Conservation (phyloP, 2,329 filamentous ascomycete genomes). For the Colletotrichum cuscutae region DNA sequence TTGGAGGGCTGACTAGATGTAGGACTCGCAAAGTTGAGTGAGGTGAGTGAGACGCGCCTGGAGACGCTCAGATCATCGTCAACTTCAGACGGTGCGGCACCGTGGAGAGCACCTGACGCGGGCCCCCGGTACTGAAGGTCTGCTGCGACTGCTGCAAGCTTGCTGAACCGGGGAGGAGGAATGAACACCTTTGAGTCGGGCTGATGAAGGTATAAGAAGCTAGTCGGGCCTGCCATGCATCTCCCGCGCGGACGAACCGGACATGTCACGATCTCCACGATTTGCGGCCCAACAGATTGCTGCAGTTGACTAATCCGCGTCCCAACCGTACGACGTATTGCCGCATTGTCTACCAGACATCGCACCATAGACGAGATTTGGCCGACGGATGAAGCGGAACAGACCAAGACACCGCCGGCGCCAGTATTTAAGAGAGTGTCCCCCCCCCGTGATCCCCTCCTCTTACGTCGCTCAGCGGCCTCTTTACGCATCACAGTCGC, state of each 20-base stretch:
- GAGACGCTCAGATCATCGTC: slow-evolving; percentile 2
- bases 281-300: neutral
- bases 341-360: neutral
- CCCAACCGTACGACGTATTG: neutral
- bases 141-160: neutral
- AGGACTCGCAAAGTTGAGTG: neutral
- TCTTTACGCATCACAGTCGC: neutral
- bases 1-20: neutral
- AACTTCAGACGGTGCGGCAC: neutral
- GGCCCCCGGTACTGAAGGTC: neutral
- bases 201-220: neutral
- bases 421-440: neutral
- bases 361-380: neutral
- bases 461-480: neutral
- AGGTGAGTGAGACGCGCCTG: neutral
- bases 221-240: neutral
- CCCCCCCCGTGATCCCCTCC: neutral
- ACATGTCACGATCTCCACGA: neutral
- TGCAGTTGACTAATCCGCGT: neutral
- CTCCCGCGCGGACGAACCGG: neutral
- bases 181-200: neutral
- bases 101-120: neutral
- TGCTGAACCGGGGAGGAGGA: neutral
- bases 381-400: neutral
- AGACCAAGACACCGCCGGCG: neutral